phyloP scores from a whole-genome alignment of 352 stramenopile genomes.

The Phytophthora brassicae region DNA sequence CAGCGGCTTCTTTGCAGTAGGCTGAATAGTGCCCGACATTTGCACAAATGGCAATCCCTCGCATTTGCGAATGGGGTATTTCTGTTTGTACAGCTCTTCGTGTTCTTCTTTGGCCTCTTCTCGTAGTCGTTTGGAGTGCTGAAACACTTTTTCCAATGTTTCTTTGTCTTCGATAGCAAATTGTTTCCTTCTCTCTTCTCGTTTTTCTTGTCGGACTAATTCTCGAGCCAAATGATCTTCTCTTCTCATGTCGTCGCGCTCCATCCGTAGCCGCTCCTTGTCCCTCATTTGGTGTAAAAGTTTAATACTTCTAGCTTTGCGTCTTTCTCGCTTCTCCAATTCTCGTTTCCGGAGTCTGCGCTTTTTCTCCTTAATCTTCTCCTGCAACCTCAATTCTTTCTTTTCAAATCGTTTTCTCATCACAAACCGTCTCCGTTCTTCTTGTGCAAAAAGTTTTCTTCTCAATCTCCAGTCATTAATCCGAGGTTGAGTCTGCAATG shows the following conservation, averaged over 20 bases:
- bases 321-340: background rate
- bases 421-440: background rate
- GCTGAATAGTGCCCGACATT: constrained; percentile 8
- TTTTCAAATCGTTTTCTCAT: constrained; percentile 8
- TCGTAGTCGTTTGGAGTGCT: background rate
- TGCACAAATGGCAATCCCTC: constrained; percentile 21
- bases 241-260: constrained; percentile 18
- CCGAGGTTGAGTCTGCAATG: background rate
- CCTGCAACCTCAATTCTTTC: constrained; percentile 13
- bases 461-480: constrained; percentile 24
- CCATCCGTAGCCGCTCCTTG: constrained; percentile 12
- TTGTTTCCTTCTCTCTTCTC: background rate
- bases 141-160: background rate
- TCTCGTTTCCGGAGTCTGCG: background rate
- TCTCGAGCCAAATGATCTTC: background rate
- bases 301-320: background rate
- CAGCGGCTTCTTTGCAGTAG: constrained; percentile 1
- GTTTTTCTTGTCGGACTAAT: constrained; percentile 1
- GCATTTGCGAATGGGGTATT: constrained; percentile 15
- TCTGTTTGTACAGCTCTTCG: background rate
- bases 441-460: constrained; percentile 9
- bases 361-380: constrained; percentile 2
- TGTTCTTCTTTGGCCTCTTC: constrained; percentile 2
- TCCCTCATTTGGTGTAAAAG: constrained; percentile 10
- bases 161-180: background rate